phyloP scores from a whole-genome alignment of 768 basidiomycete genomes.

The Pisolithus microcarpus region DNA sequence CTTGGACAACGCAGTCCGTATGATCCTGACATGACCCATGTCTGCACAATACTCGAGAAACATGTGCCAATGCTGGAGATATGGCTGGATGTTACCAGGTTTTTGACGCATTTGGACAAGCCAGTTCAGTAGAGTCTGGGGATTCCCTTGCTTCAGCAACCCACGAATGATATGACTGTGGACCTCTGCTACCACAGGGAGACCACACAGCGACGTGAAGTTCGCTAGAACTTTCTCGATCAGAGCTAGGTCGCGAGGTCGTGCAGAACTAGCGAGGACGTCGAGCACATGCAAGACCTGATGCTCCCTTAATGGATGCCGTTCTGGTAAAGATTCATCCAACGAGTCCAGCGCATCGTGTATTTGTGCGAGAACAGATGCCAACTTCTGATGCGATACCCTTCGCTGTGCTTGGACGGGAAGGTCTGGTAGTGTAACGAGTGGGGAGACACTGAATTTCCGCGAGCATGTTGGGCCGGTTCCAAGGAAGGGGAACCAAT shows the following conservation, averaged over 20 bases:
- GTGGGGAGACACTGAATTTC: conserved; percentile 2
- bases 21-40: conserved; percentile 18
- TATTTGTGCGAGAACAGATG: conserved; percentile 17
- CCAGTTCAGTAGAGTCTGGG: conserved; percentile 42
- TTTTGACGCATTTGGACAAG: conserved; percentile 46
- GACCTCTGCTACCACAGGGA: conserved; percentile 38
- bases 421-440: conserved; percentile 5
- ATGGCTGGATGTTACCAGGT: conserved; percentile 40
- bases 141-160: conserved; percentile 39
- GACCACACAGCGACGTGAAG: conserved; percentile 40
- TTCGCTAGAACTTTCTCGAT: conserved; percentile 48
- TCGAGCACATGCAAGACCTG: conserved; percentile 37
- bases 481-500: conserved; percentile 4
- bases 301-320: conserved; percentile 8
- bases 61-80: conserved; percentile 47
- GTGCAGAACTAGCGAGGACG: conserved; percentile 44
- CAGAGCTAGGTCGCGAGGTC: conserved; percentile 46
- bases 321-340: conserved; percentile 5
- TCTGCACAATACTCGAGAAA: conserved; percentile 38
- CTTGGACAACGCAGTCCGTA: conserved; percentile 27
- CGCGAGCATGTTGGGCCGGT: conserved; percentile 18
- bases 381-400: conserved; percentile 12
- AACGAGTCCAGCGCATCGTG: conserved; percentile 18
- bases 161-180: conserved; percentile 45
- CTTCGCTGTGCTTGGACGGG: conserved; percentile 5